A percentile compares a stretch with the other conserved stretches of the same genome.
phyloP scores from a whole-genome alignment of 78 protist genomes.

The Chrysochromulina tobinii region DNA sequence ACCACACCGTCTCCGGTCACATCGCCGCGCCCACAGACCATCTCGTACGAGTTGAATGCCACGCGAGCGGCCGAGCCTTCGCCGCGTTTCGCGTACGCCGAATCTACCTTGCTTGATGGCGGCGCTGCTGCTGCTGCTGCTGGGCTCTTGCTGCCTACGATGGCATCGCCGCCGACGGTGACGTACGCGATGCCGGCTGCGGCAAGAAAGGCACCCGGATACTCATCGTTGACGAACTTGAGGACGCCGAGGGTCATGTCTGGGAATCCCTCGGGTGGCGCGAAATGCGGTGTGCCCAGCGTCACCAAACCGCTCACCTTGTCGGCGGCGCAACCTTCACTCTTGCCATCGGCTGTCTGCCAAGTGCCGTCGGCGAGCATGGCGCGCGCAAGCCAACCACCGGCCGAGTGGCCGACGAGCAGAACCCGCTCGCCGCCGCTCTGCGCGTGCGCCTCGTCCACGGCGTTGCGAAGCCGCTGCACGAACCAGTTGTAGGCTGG shows the following conservation, averaged over 20 bases:
- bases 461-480: not conserved
- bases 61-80: not conserved
- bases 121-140: too few species aligned
- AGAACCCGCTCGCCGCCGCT: not conserved
- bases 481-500: not conserved
- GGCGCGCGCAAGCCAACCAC: slow-evolving; percentile 2
- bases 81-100: not conserved
- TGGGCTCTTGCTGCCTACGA: not conserved
- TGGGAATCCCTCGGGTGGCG: not conserved
- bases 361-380: not conserved
- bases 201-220: not conserved
- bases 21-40: not conserved
- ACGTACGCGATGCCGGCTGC: not conserved
- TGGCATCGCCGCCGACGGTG: not conserved
- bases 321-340: not conserved
- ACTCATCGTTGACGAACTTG: not conserved
- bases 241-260: not conserved
- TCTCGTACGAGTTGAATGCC: not conserved
- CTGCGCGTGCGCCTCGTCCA: not conserved
- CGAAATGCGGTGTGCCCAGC: not conserved
- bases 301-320: not conserved
- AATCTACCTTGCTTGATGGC: not conserved
- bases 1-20: not conserved
- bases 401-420: slow-evolving; percentile 10
- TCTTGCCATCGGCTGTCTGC: not conserved